These are phyloP conservation scores for Climacium dendroides DNA, from an alignment of 225 moss, liverwort and hornwort genomes.

Conservation along the genomic window DNA sequence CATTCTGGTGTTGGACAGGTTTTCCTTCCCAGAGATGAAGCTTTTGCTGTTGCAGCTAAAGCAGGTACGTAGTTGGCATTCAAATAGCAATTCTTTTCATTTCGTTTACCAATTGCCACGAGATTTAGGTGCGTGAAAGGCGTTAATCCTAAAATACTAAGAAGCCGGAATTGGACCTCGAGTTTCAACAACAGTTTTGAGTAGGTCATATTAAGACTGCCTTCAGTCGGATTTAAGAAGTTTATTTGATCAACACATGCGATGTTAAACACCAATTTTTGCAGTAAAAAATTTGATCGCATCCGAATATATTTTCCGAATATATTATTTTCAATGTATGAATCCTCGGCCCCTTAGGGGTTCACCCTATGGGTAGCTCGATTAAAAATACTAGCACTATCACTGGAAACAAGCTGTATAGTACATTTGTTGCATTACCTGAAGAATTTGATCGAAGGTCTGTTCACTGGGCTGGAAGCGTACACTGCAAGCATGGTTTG, in stretches of 20 bases:
- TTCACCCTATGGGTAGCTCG: not conserved
- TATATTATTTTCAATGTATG: not conserved
- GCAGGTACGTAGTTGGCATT: conserved; percentile 27
- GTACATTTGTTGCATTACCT: not conserved
- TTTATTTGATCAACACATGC: not conserved
- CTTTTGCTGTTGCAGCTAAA: conserved; percentile 45
- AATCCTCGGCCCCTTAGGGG: not conserved
- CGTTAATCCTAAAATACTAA: too few species aligned
- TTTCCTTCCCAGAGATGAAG: conserved; percentile 61
- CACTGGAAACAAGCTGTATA: not conserved
- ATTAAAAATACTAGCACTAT: not conserved
- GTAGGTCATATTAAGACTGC: not conserved
- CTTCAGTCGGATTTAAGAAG: not conserved
- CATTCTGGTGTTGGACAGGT: conserved; percentile 78
- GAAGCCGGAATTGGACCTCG: not conserved
- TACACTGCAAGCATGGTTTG: not conserved
- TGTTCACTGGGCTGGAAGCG: not conserved
- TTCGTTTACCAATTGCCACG: not conserved
- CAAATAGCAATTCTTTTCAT: not conserved
- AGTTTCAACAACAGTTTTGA: not conserved
- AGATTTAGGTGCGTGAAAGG: not conserved
- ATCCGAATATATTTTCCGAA: not conserved
- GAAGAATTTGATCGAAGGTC: not conserved
- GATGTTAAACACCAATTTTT: not conserved
- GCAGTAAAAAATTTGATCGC: not conserved